A percentile compares a stretch with the other conserved stretches of the same genome.
Conservation (phyloP, 495 filamentous ascomycete genomes). For the Diplogelasinospora grovesii region DNA sequence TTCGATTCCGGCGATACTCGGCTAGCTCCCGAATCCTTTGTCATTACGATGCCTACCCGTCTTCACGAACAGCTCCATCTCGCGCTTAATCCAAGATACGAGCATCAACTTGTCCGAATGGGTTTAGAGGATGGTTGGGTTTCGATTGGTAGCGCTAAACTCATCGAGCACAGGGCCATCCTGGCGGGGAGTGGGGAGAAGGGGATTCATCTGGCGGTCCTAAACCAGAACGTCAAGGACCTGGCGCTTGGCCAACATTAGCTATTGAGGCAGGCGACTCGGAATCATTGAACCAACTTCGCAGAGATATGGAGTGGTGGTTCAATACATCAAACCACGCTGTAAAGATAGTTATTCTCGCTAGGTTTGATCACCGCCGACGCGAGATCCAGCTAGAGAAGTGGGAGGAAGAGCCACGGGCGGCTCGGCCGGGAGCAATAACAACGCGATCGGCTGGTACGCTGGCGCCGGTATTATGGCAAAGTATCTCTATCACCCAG, state of each 20-base stretch:
- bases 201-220: constrained; percentile 18
- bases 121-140: constrained; percentile 3
- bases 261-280: constrained; percentile 25
- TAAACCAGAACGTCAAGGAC: constrained; percentile 9
- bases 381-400: constrained; percentile 9
- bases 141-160: constrained; percentile 3
- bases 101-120: constrained; percentile 8
- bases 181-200: constrained; percentile 13
- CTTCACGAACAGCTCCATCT: constrained; percentile 17
- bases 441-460: too few relatives aligned
- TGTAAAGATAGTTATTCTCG: constrained; percentile 24
- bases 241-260: constrained; percentile 24
- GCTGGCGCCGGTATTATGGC: too few relatives aligned
- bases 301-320: constrained; percentile 25
- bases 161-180: constrained; percentile 15
- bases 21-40: constrained; percentile 5
- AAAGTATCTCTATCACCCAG: neutral
- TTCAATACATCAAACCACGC: constrained; percentile 24
- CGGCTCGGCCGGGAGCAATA: too few relatives aligned
- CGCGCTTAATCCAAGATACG: constrained; percentile 2
- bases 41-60: constrained; percentile 14
- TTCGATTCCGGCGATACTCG: constrained; percentile 20
- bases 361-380: constrained; percentile 10
- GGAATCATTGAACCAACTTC: constrained; percentile 17
- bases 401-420: neutral